Conservation (phyloP, 2,329 filamentous ascomycete genomes). For the Fusarium citri region DNA sequence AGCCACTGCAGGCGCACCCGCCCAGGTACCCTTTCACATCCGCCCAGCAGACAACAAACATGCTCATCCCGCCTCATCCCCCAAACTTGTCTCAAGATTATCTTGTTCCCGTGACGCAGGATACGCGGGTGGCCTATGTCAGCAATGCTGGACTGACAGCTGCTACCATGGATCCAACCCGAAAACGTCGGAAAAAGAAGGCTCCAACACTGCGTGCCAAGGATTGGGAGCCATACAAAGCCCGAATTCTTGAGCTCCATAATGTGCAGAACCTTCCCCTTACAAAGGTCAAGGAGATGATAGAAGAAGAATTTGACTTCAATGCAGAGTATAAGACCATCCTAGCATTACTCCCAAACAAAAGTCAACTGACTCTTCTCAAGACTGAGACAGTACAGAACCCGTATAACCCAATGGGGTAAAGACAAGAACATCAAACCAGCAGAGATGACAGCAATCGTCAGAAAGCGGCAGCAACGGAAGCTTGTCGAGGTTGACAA, state of each 20-base stretch:
- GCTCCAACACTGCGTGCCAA: slow-evolving; percentile 1
- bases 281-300: neutral
- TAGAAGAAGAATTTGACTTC: neutral
- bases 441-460: neutral
- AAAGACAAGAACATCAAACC: slow-evolving; percentile 13
- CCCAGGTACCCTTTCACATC: neutral
- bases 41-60: neutral
- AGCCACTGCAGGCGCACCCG: neutral
- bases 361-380: neutral
- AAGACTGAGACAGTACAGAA: neutral
- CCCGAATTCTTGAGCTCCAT: slow-evolving; percentile 4
- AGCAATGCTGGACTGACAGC: rapidly evolving
- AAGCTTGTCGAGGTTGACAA: neutral
- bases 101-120: rapidly evolving
- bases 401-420: neutral
- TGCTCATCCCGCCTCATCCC: rapidly evolving
- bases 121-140: rapidly evolving
- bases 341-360: rapidly evolving
- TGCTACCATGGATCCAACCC: neutral
- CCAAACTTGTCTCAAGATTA: rapidly evolving
- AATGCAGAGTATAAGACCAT: neutral
- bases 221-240: slow-evolving; percentile 3
- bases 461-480: neutral
- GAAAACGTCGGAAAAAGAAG: neutral
- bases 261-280: neutral